Evolutionary conservation across 805 yeast genomes (phyloP), one percentile per base, ranked within the genome.

Genomic region (Saturnispora diversa): DNA sequence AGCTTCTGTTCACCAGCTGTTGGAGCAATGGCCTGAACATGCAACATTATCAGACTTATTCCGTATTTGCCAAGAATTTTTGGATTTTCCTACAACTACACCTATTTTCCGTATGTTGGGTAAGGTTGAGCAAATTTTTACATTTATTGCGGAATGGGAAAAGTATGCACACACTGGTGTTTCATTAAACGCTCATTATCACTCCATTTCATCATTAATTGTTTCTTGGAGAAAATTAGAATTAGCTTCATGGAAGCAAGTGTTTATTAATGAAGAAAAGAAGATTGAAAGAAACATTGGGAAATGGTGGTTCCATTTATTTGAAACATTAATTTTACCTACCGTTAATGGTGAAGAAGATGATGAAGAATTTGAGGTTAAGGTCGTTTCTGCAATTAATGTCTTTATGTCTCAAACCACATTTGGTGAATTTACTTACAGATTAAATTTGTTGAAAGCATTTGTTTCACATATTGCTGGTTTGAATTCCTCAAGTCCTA

Each of bases 141-240:
- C 86, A 0, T 79, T 74, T 53, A 69, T 88, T 45, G 70, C 80
- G 20, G 97, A 92, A 56, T 92, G 98, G 97, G 92, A 92, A 57
- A 82, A 84, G 48, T 87, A 84, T 60, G 95, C 97, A 1, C 77
- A 87, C 22, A 69, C 77, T 9, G 80, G 83, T 38, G 88, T 83
- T 1, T 73, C 94, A 1, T 62, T 92, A 38, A 64, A 64, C 29
- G 52, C 51, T 1, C 72, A 74, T 37, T 70, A 79, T 45, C 79
- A 75, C 30, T 66, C 70, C 11, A 59, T 85, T 23, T 77, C 94
- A 0, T 53, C 61, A 0, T 62, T 88, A 45, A 83, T 92, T 48
- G 88, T 92, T 3, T 69, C 83, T 0, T 92, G 99, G 99, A 76
- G 99, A 66, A 75, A 75, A 51, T 59, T 88, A 29, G 99, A 92